Evolutionary conservation across 108 stramenopile genomes (phyloP), one percentile per base, ranked within the genome.

Genomic region (Pseudonitzschia multistriata): DNA sequence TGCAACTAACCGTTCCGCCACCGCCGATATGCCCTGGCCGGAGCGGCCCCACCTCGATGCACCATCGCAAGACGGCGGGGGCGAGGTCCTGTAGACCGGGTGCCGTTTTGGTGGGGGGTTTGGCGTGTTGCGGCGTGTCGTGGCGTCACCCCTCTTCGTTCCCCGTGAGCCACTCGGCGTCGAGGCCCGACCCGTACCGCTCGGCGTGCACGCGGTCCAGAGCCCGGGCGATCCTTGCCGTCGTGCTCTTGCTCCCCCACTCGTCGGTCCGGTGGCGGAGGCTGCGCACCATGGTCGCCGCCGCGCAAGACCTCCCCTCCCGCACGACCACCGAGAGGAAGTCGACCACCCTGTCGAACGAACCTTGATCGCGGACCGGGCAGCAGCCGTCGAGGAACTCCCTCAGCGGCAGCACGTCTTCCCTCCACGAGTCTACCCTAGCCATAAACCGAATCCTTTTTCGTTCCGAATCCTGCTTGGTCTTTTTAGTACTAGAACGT

Each of bases 341-440:
- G 5, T 81, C 69, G 7, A 57, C 21, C 3, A 88, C 83, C 40
- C 42, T 53, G 11, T 76, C 37, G 11, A 88, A 40, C 6, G 76
- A 67, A 1, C 71, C 72, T 22, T 33, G 34, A 28, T 74, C 52
- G 21, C 25, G 50, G 3, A 70, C 53, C 36, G 83, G 30, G 24
- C 64, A 57, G 60, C 86, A 67, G 22, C 78, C 81, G 50, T 78
- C 56, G 24, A 91, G 80, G 60, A 82, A 91, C 30, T 64, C 62
- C 53, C 73, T 67, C 31, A 91, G 70, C 24, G 90, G 90, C 19
- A 71, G 6, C 29, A 91, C 49, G 53, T 91, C 87, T 40, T 87
- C 83, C 39, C 73, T 60, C 59, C 61, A 86, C 49, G 81, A 83
- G 30, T 68, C 45, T 29, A 52, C 55, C 30, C 57, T 34, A 59